phyloP scores from a whole-genome alignment of 2,329 filamentous ascomycete genomes.

The Cordyceps cicadae region DNA sequence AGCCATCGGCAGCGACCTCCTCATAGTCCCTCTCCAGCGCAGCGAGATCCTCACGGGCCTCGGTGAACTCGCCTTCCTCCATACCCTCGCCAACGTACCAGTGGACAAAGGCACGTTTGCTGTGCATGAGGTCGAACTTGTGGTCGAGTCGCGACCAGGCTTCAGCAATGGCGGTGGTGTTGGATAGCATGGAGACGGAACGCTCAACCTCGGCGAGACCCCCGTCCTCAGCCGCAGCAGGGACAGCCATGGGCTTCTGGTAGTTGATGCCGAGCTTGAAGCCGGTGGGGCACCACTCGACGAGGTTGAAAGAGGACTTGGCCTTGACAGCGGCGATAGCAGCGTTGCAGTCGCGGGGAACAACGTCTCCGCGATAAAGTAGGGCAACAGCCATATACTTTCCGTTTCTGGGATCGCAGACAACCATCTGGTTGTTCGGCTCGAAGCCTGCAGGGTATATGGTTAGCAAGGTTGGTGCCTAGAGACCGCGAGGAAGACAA shows the following conservation, averaged over 20 bases:
- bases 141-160: slow-evolving; percentile 64
- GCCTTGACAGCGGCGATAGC: slow-evolving; percentile 61
- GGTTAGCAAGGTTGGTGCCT: slow-evolving; percentile 19
- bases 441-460: slow-evolving; percentile 49
- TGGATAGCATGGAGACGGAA: slow-evolving; percentile 63
- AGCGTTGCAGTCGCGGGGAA: slow-evolving; percentile 60
- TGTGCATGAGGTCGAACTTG: slow-evolving; percentile 75
- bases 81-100: slow-evolving; percentile 85
- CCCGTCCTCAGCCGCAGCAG: slow-evolving; percentile 44
- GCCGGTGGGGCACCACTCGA: slow-evolving; percentile 68
- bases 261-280: slow-evolving; percentile 73
- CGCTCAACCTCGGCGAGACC: slow-evolving; percentile 55
- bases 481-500: not conserved
- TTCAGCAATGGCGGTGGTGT: slow-evolving; percentile 66
- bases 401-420: slow-evolving; percentile 64
- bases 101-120: slow-evolving; percentile 68
- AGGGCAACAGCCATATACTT: slow-evolving; percentile 71
- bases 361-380: slow-evolving; percentile 63
- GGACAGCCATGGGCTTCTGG: slow-evolving; percentile 56
- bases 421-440: slow-evolving; percentile 73
- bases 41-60: slow-evolving; percentile 78
- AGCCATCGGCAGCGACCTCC: slow-evolving; percentile 70
- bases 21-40: slow-evolving; percentile 83
- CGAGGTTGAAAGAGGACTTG: slow-evolving; percentile 64
- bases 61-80: slow-evolving; percentile 86